A percentile compares a stretch with the other conserved stretches of the same genome.
These are phyloP conservation scores for Dioszegia crocea DNA, from an alignment of 768 basidiomycete genomes.

Conservation along the genomic window DNA sequence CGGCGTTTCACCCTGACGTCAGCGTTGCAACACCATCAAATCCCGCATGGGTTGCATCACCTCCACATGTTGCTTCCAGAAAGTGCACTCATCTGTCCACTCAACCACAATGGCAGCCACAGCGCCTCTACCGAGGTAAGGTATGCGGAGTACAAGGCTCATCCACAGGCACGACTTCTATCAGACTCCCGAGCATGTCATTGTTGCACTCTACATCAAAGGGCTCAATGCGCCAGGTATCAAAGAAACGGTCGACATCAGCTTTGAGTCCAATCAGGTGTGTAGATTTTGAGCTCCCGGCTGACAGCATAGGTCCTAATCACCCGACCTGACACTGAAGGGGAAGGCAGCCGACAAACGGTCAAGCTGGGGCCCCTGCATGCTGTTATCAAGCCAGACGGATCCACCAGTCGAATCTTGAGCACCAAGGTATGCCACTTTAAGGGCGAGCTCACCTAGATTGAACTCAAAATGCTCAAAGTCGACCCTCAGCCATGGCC, in stretches of 20 bases:
- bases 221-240: slow-evolving; percentile 20
- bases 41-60: too few relatives aligned
- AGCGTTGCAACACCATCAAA: too few relatives aligned
- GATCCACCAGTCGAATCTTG: slow-evolving; percentile 65
- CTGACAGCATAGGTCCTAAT: slow-evolving; percentile 19
- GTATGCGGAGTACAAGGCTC: too few relatives aligned
- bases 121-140: too few relatives aligned
- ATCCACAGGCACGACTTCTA: slow-evolving; percentile 43
- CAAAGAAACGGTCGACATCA: slow-evolving; percentile 32
- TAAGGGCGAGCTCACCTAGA: slow-evolving; percentile 28
- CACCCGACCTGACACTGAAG: slow-evolving; percentile 9
- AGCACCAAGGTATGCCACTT: slow-evolving; percentile 62
- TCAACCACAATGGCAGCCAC: too few relatives aligned
- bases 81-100: too few relatives aligned
- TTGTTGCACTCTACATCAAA: slow-evolving; percentile 42
- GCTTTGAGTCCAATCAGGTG: slow-evolving; percentile 18
- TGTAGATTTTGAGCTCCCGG: slow-evolving; percentile 6
- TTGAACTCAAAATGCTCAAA: slow-evolving; percentile 78
- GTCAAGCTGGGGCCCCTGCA: slow-evolving; percentile 74
- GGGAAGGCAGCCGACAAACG: slow-evolving; percentile 54
- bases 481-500: slow-evolving; percentile 64
- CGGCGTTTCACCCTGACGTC: too few relatives aligned
- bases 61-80: too few relatives aligned
- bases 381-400: slow-evolving; percentile 67
- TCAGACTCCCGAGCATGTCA: slow-evolving; percentile 33